Evolutionary conservation across 352 stramenopile genomes (phyloP), one percentile per base, ranked within the genome.

Genomic region (Chloridella minuta): DNA sequence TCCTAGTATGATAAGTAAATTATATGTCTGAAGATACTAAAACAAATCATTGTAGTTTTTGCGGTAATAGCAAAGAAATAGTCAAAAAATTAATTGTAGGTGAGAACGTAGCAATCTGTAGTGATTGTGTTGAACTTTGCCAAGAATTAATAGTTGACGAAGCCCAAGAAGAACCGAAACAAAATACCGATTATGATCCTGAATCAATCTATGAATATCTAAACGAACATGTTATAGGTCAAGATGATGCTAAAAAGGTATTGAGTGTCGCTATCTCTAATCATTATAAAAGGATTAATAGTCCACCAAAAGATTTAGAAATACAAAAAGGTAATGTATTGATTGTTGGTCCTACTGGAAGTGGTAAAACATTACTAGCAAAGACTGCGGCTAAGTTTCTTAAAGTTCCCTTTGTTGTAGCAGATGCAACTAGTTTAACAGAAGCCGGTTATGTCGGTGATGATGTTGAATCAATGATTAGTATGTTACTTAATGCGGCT

Each of bases 361-460:
- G 91, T 2, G 94, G 95, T 85, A 98, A 98, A 90, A 99, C 96
- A n/a, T 89, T 98, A 66, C 89, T 98, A 88, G 95, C 95, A 2
- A 98, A 98, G 89, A 98, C 94, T 24, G 89, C 98, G 16, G 95
- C 96, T 21, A 91, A 93, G 49, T 89, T 98, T 23, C 93, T 97
- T 80, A 95, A 98, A 88, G 95, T 98, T 25, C 95, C 96, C 40
- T 92, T 98, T 83, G 95, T 98, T 3, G 97, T 98, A 89, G 91
- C 93, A 0, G 95, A 99, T 90, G 95, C 96, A 0, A 99, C 95
- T 21, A 97, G 92, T 88, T 91, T 99, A 3, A 98, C 96, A 0
- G 94, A 98, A 89, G 95, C 95, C 16, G 96, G 96, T 10, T 99
- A 98, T 89, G 95, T 99, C 2, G 96, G 96, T 16, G 95, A 98